phyloP scores from a whole-genome alignment of 1,139 yeast species.

The Debaryomycetaceae sp. region DNA sequence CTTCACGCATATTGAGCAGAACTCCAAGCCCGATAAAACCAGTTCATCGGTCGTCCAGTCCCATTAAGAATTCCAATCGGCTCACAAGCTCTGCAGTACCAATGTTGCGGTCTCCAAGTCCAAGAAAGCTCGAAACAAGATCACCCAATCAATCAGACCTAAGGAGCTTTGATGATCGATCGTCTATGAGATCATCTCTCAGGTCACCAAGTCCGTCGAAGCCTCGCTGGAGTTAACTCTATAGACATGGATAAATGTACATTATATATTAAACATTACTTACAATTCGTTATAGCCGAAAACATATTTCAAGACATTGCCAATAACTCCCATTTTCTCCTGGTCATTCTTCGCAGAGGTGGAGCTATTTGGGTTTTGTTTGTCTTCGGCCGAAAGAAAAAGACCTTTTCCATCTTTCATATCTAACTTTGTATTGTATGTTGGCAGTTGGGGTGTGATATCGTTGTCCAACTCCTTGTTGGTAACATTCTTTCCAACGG shows the following conservation, averaged over 20 bases:
- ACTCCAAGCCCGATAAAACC: slow-evolving; percentile 6
- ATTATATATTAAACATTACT: slow-evolving; percentile 4
- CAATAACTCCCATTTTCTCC: slow-evolving; percentile 34
- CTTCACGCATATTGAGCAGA: neutral
- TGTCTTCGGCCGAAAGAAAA: slow-evolving; percentile 26
- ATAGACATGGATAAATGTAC: slow-evolving; percentile 1
- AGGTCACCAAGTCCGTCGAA: slow-evolving; percentile 6
- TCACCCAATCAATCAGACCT: neutral
- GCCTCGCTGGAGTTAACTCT: slow-evolving; percentile 5
- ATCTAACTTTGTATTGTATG: slow-evolving; percentile 27
- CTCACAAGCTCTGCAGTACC: neutral
- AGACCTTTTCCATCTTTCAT: slow-evolving; percentile 41
- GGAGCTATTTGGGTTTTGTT: slow-evolving; percentile 15
- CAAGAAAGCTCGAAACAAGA: neutral
- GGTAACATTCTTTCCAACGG: slow-evolving; percentile 1
- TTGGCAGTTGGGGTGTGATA: slow-evolving; percentile 4
- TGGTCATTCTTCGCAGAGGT: slow-evolving; percentile 17
- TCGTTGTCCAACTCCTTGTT: slow-evolving; percentile 2
- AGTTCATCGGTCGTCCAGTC: slow-evolving; percentile 1
- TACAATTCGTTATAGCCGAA: slow-evolving; percentile 47
- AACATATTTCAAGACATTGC: slow-evolving; percentile 32
- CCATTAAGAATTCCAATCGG: slow-evolving; percentile 5
- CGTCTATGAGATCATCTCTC: neutral
- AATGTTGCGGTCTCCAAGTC: slow-evolving; percentile 3
- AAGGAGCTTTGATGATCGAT: neutral